Evolutionary conservation across 345 rosid genomes (phyloP).

Genomic region (Bruguiera sexangula): DNA sequence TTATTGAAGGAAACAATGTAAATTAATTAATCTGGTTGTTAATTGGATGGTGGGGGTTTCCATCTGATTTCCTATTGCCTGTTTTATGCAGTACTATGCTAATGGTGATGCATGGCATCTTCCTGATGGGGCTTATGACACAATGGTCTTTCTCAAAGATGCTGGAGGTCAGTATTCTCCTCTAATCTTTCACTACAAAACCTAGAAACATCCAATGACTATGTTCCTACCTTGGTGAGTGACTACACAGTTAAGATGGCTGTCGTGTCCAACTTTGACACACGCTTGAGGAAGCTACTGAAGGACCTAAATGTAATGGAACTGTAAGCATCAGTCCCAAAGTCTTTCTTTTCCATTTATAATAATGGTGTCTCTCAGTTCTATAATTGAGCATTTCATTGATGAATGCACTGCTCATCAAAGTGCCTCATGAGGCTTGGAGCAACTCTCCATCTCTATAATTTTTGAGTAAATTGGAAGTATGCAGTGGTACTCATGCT

Average conservation of each 20-base stretch:
- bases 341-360: background rate
- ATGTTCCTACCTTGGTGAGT: constrained; percentile 23
- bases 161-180: constrained; percentile 70
- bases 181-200: constrained; percentile 20
- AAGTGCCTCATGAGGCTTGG: background rate
- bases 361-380: background rate
- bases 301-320: constrained; percentile 71
- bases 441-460: background rate
- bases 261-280: constrained; percentile 86
- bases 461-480: background rate
- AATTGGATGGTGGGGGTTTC: constrained; percentile 4
- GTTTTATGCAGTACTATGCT: constrained; percentile 57
- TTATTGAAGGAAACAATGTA: background rate
- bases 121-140: constrained; percentile 69
- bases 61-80: constrained; percentile 13
- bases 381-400: background rate
- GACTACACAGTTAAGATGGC: constrained; percentile 71
- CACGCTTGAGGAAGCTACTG: constrained; percentile 68
- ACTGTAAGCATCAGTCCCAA: constrained; percentile 48
- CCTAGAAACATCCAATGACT: constrained; percentile 4
- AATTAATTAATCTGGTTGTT: background rate
- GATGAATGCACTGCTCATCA: background rate
- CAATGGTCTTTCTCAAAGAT: constrained; percentile 58
- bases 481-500: background rate
- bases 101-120: constrained; percentile 86